Evolutionary conservation across 2,329 filamentous ascomycete species (phyloP).

Genomic region (Phialophora chinensis): DNA sequence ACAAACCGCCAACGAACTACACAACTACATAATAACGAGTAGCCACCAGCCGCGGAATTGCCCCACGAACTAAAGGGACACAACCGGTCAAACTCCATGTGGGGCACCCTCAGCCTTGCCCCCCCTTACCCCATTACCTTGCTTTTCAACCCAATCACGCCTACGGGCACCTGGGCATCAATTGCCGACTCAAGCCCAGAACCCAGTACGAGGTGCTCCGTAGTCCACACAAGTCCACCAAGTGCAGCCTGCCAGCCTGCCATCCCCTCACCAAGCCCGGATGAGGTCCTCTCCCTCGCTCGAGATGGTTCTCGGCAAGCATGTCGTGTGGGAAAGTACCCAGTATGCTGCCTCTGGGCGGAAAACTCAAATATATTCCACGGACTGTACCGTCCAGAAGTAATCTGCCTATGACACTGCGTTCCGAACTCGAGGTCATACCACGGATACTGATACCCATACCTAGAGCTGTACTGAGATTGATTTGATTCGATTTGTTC

Average conservation of each 20-base stretch:
- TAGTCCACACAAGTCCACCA: too few species aligned
- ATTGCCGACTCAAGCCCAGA: slow-evolving; percentile 11
- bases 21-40: neutral
- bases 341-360: too few species aligned
- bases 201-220: too few species aligned
- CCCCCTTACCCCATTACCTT: neutral
- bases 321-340: neutral
- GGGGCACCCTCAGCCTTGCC: slow-evolving; percentile 28
- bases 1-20: neutral
- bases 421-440: neutral
- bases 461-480: too few species aligned
- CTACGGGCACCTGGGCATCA: neutral
- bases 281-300: neutral
- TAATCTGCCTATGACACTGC: neutral
- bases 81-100: slow-evolving; percentile 23
- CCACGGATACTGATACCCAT: neutral
- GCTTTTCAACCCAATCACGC: neutral
- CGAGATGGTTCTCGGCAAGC: neutral
- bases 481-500: too few species aligned
- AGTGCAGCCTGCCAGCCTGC: neutral
- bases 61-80: slow-evolving; percentile 18
- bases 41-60: slow-evolving; percentile 23
- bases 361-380: neutral
- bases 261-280: neutral
- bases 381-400: neutral